Percentiles rank a stretch among this genome's conserved stretches.
Evolutionary conservation across 768 basidiomycete genomes (phyloP).

Genomic region (Goffeauzyma gilvescens): DNA sequence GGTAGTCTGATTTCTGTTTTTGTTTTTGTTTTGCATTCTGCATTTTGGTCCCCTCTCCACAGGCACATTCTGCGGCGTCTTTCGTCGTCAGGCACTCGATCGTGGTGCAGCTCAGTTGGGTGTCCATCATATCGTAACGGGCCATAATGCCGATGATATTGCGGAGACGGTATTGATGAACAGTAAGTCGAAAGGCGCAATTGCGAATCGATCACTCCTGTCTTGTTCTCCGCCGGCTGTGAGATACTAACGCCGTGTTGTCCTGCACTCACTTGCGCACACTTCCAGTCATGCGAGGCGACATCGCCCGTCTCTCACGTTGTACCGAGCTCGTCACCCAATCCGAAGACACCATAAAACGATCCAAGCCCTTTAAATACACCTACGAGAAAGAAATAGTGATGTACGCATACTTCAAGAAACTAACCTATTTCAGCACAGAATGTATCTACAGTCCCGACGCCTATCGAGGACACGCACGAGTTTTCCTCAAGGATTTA

Average conservation of each 20-base stretch:
- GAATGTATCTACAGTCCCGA: conserved; percentile 99
- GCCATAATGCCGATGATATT: conserved; percentile 97
- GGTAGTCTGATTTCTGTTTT: background rate
- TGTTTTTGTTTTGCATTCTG: background rate
- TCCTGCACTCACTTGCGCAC: background rate
- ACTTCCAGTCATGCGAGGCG: conserved; percentile 76
- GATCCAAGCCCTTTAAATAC: conserved; percentile 99
- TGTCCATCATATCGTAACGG: conserved; percentile 95
- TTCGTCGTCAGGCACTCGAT: conserved; percentile 86
- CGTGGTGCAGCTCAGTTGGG: conserved; percentile 70
- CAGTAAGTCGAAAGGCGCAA: conserved; percentile 40
- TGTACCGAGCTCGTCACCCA: conserved; percentile 90
- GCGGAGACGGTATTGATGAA: conserved; percentile 99
- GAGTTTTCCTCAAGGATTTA: conserved; percentile 81
- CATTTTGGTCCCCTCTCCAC: background rate
- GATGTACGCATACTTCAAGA: conserved; percentile 99
- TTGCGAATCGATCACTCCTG: background rate
- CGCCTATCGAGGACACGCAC: conserved; percentile 84
- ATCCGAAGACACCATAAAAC: conserved; percentile 86
- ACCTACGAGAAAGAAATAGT: conserved; percentile 99
- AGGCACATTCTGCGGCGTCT: conserved; percentile 91
- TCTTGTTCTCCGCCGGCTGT: background rate
- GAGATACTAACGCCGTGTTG: too few relatives aligned
- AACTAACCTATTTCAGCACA: conserved; percentile 95
- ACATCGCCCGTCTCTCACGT: conserved; percentile 78